phyloP scores from a whole-genome alignment of 345 rosid genomes.

The Syzygium aromaticum region DNA sequence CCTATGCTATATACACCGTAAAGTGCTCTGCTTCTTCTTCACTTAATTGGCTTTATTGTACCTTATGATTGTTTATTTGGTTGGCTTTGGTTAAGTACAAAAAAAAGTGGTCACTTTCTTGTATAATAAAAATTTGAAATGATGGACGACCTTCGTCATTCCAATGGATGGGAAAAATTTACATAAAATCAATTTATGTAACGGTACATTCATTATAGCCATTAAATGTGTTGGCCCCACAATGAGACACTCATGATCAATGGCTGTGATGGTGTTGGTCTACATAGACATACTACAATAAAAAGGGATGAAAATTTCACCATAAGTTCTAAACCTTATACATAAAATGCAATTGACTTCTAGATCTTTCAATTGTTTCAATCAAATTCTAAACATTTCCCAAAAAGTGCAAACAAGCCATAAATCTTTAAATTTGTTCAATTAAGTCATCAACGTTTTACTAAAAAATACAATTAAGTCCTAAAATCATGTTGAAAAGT shows the following conservation, averaged over 20 bases:
- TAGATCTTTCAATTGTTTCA: neutral
- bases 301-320: neutral
- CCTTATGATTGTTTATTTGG: neutral
- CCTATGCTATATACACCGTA: neutral
- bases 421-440: neutral
- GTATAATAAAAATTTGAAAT: neutral
- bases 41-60: neutral
- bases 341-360: neutral
- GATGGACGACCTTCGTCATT: neutral
- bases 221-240: neutral
- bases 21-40: neutral
- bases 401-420: neutral
- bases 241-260: neutral
- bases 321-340: neutral
- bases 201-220: neutral
- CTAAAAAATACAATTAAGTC: neutral
- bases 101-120: neutral
- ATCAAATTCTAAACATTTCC: neutral
- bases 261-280: no score
- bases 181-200: neutral
- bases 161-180: neutral
- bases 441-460: neutral
- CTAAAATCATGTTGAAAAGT: neutral
- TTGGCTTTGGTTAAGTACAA: neutral
- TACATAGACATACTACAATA: neutral